Evolutionary conservation across 441 rosid species (phyloP), one percentile per base, ranked within the genome.

Genomic region (Populus tomentosa): DNA sequence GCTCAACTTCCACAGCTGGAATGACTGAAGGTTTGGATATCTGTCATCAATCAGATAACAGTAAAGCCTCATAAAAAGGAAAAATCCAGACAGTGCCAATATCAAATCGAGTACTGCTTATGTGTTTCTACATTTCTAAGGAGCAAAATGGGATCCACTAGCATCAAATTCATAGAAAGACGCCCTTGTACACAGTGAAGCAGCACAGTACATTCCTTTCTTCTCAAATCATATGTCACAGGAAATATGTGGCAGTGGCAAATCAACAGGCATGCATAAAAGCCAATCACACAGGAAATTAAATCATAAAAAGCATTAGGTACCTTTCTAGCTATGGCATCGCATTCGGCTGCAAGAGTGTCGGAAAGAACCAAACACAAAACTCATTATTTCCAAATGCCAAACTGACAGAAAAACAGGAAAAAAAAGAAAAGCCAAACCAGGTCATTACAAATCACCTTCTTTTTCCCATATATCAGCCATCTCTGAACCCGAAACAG

Each of bases 1-100:
- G 91, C 84, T 92, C 99, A 85, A 95, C 83, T 84, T 95, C 99
- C 62, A 92, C 98, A 1, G 97, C 94, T 70, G 95, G 93, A 81
- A 95, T 95, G 59, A 81, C 72, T 11, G 94, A 89, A n/a, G 87
- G 86, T 68, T 88, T 88, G 0, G 80, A 76, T 40, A 81, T 80
- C 89, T 89, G 82, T 42, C 40, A 73, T 70, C 0, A 1, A 40
- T 21, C 1, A 62, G 21, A 32, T 63, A 9, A 56, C 46, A 71
- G 75, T n/a, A 78, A 35, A 32, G 36, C 14, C 50, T 30, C 59
- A 23, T n/a, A 61, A 16, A 50, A 50, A 50, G 56, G 56, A 50
- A 50, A 50, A 50, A 1, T 50, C 56, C 56, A 5, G 7, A 50
- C 56, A 50, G 56, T 50, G 56, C n/a, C 71, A 6, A 40, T 9